Evolutionary conservation across 441 rosid species (phyloP), one percentile per base, ranked within the genome.

Genomic region (Adansonia rubrostipa): DNA sequence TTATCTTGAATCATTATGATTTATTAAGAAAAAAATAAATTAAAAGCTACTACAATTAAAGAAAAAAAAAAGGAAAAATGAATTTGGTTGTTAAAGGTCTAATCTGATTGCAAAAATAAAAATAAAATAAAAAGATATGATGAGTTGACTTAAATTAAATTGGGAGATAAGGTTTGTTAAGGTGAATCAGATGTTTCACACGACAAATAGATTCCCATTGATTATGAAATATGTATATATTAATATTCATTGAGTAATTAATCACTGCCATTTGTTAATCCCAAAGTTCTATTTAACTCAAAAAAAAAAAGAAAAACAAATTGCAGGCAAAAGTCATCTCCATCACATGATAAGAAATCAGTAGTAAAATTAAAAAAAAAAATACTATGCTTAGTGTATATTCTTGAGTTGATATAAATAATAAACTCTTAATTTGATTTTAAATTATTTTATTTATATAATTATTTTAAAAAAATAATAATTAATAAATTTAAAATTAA

Each of bases 81-180:
- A 28, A 72, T 6, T 54, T 9, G 44, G 69, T 80, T 47, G 87
- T 60, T 85, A 76, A 33, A 40, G 50, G 84, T 85, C 86, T 76
- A 80, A 76, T 82, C 86, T 61, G 44, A 24, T 24, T 11, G 24
- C 28, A 24, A 24, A 24, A 24, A 24, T 24, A 24, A 24, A 24
- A 24, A 24, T 24, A 24, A 24, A 24, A 24, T 24, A 20, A 11
- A 60, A 24, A 60, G 2, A 8, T 6, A 63, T 3, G 42, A 40
- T 40, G 40, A 0, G 54, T 65, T 58, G 62, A n/a, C 44, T 24
- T 66, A 11, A 61, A 33, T 57, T 48, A 14, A 63, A 44, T 80
- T 66, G 66, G 82, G 57, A 71, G 60, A n/a, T 40, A 7, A 13
- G n/a, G 74, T 42, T 22, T 1, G 36, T 24, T 65, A 1, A 4